These are phyloP conservation scores for Fusarium drepaniforme DNA, from an alignment of 2,329 filamentous ascomycete genomes.

Conservation along the genomic window DNA sequence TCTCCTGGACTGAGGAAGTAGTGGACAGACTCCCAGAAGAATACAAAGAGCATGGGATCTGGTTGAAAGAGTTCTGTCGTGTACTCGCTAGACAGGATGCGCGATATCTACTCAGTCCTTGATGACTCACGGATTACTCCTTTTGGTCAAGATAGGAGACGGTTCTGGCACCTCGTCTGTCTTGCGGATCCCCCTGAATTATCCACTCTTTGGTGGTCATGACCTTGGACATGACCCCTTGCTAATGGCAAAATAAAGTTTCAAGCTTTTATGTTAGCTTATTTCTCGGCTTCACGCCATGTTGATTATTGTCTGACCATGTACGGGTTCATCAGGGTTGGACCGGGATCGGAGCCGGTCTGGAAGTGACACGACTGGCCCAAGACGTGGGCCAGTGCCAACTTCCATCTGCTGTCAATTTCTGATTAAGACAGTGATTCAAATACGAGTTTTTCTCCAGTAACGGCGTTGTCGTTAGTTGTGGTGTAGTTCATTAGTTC, in stretches of 20 bases:
- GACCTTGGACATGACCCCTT: background rate
- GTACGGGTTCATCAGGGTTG: background rate
- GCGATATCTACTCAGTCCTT: constrained; percentile 45
- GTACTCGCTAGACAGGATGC: constrained; percentile 36
- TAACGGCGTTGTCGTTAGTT: background rate
- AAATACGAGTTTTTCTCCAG: background rate
- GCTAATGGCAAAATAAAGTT: background rate
- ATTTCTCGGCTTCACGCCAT: constrained; percentile 1
- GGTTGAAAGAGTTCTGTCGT: constrained; percentile 40
- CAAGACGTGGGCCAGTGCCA: background rate
- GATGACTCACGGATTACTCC: background rate
- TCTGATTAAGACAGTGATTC: background rate
- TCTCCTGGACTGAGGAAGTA: constrained; percentile 41
- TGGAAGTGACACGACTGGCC: background rate
- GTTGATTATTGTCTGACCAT: background rate
- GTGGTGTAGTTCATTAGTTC: background rate
- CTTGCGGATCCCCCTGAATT: background rate
- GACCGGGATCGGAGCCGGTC: background rate
- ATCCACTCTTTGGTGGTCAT: background rate
- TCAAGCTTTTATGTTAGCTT: background rate
- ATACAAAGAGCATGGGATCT: constrained; percentile 31
- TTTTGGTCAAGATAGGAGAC: background rate
- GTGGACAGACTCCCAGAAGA: constrained; percentile 31
- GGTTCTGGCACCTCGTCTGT: background rate
- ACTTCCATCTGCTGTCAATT: background rate